Conservation (phyloP, 139 green algal genomes). For the Ettlia oleoabundans region DNA sequence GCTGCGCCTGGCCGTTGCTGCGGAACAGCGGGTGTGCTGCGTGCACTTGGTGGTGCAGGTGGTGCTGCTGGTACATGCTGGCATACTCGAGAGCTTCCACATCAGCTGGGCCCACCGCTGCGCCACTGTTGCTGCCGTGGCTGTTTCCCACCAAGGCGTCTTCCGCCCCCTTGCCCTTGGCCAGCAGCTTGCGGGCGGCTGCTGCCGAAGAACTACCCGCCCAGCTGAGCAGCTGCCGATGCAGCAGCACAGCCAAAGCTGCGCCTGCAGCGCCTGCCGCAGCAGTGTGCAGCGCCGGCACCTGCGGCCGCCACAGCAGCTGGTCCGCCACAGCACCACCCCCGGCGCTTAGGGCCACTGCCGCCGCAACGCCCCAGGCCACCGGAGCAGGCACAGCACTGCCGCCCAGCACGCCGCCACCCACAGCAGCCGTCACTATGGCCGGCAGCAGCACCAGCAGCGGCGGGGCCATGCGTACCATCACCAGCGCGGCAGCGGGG, state of each 20-base stretch:
- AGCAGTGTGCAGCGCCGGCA: slow-evolving; percentile 2
- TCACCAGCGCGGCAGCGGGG: background rate
- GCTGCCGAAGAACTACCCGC: background rate
- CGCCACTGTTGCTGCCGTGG: background rate
- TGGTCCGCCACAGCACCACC: background rate
- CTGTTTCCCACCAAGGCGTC: background rate
- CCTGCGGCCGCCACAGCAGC: background rate
- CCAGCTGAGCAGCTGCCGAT: slow-evolving; percentile 36
- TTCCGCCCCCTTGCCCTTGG: background rate
- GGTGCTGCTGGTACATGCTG: slow-evolving; percentile 27
- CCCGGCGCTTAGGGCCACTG: slow-evolving; percentile 1
- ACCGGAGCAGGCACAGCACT: slow-evolving; percentile 7
- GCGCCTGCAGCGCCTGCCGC: slow-evolving; percentile 13
- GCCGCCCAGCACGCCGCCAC: background rate
- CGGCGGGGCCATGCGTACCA: background rate
- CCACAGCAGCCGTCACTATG: slow-evolving; percentile 31
- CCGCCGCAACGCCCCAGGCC: slow-evolving; percentile 35
- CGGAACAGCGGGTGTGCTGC: background rate
- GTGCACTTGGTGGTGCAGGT: slow-evolving; percentile 14
- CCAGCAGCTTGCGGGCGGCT: slow-evolving; percentile 6
- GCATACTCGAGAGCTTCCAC: background rate
- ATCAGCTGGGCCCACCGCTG: background rate
- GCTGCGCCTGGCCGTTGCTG: background rate
- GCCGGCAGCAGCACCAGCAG: slow-evolving; percentile 34
- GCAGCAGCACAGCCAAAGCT: slow-evolving; percentile 33